phyloP scores from a whole-genome alignment of 2,329 filamentous ascomycete genomes.

The Ustilaginoidea virens region DNA sequence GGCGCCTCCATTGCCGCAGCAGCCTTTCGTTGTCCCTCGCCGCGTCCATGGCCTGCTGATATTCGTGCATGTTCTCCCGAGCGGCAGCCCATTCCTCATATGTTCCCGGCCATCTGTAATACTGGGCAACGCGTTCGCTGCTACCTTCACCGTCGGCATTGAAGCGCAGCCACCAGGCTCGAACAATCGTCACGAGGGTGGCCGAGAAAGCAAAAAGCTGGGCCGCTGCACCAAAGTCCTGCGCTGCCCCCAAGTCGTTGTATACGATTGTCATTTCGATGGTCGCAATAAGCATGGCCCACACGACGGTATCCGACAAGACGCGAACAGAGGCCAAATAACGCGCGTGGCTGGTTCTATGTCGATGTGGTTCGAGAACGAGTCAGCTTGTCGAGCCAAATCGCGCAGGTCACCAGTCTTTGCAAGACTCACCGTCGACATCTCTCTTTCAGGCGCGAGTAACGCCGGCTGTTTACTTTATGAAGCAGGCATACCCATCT shows the following conservation, averaged over 20 bases:
- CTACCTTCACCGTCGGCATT: neutral
- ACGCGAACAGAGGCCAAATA: conserved; percentile 2
- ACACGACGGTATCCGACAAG: conserved; percentile 12
- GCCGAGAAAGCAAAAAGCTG: conserved; percentile 19
- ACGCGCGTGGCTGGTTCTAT: neutral
- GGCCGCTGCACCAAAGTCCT: conserved; percentile 12
- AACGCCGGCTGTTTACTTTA: neutral
- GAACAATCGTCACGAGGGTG: conserved; percentile 10
- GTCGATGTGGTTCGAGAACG: too few relatives aligned
- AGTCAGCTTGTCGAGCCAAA: too few relatives aligned
- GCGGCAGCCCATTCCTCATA: neutral
- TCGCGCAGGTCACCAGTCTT: too few relatives aligned
- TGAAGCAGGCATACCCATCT: neutral
- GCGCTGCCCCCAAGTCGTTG: conserved; percentile 14
- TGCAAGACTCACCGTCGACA: too few relatives aligned
- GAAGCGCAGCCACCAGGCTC: conserved; percentile 1
- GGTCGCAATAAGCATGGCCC: conserved; percentile 14
- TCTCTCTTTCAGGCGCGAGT: too few relatives aligned
- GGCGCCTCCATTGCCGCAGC: neutral
- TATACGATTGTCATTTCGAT: conserved; percentile 19
- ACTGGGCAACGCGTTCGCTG: neutral
- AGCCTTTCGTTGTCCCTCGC: neutral
- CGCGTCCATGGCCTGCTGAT: neutral
- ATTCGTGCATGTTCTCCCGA: neutral
- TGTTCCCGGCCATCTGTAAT: neutral